Base-by-base conservation (phyloP, 192 early-diverging fungal species). In the Gaertneriomyces semiglobifer region DNA sequence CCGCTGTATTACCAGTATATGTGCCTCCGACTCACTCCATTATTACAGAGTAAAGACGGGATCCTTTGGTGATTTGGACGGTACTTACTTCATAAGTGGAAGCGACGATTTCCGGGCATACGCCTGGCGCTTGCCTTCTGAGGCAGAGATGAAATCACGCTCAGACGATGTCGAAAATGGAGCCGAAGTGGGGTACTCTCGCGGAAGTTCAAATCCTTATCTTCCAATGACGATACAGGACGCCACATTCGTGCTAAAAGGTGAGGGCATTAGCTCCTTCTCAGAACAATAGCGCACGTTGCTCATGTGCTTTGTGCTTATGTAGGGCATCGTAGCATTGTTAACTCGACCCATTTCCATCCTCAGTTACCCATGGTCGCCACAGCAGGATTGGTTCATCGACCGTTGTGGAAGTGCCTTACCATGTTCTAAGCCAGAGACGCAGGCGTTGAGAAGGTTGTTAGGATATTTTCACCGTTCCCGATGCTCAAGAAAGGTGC, bases 81-180 rank as follows among this genome's bases (percentile, higher is more conserved):
- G 55, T 7, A 16, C 16, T 19, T 64, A 57, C n/a, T 64, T 64
- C 20, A 5, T 33, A 16, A 60, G 62, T 51, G 64, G 64, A 10
- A 60, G 55, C 18, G 64, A 66, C 33, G 64, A 66, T 41, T 66
- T 59, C 54, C 54, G 64, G 12, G 64, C 39, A 14, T 66, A 66
- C 42, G 64, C 14, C 11, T 66, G 64, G 64, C 18, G 16, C 4
- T 40, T 66, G 12, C 64, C 64, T 16, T 43, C 53, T 14, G 64
- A 12, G 19, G 18, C 14, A 10, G 62, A 64, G 5, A 19, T 55
- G 52, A 39, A 52, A 20, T 18, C n/a, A 6, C n/a, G 50, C n/a
- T n/a, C 50, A 1, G 55, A 11, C 19, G 55, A 12, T 16, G 55
- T 12, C 10, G 2, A 11, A 57, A 25, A 57, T 57, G 55, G 10